A percentile compares a stretch with the other conserved stretches of the same genome.
Conservation (phyloP, 345 rosid genomes). For the Trapa bicornis region DNA sequence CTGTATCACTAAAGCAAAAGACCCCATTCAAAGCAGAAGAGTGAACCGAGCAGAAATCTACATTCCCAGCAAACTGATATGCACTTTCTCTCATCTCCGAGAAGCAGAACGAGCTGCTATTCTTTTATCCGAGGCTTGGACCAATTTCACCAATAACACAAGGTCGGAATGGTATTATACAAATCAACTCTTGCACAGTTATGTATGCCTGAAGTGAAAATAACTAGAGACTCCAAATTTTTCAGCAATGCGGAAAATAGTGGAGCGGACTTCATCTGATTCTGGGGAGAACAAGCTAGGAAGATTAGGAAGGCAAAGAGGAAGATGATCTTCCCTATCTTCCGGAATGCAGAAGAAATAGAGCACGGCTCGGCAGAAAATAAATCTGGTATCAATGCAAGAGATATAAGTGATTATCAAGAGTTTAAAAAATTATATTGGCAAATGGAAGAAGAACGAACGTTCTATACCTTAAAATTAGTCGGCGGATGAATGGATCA, state of each 20-base stretch:
- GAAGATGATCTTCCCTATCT: slow-evolving; percentile 41
- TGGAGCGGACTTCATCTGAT: slow-evolving; percentile 36
- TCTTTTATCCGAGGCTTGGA: background rate
- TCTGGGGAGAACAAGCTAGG: slow-evolving; percentile 47
- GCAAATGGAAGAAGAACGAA: slow-evolving; percentile 1
- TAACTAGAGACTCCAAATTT: slow-evolving; percentile 45
- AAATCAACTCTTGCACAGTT: background rate
- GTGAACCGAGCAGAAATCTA: too few relatives aligned
- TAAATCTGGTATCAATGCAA: slow-evolving; percentile 45
- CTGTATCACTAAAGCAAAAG: too few relatives aligned
- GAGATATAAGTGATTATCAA: background rate
- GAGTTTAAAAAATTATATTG: background rate
- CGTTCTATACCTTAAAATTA: slow-evolving; percentile 64
- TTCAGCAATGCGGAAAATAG: slow-evolving; percentile 40
- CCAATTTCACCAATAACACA: background rate
- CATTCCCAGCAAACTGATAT: background rate
- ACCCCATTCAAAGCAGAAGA: too few relatives aligned
- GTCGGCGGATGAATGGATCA: slow-evolving; percentile 77
- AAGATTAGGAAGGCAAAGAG: slow-evolving; percentile 72
- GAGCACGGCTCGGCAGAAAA: slow-evolving; percentile 67
- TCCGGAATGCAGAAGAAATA: slow-evolving; percentile 31
- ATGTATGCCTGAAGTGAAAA: slow-evolving; percentile 31
- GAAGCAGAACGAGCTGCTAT: background rate
- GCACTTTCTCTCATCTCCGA: background rate
- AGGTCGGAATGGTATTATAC: background rate